These are phyloP conservation scores for Ceratopteris richardii DNA, from an alignment of 75 land plant genomes.

Conservation along the genomic window DNA sequence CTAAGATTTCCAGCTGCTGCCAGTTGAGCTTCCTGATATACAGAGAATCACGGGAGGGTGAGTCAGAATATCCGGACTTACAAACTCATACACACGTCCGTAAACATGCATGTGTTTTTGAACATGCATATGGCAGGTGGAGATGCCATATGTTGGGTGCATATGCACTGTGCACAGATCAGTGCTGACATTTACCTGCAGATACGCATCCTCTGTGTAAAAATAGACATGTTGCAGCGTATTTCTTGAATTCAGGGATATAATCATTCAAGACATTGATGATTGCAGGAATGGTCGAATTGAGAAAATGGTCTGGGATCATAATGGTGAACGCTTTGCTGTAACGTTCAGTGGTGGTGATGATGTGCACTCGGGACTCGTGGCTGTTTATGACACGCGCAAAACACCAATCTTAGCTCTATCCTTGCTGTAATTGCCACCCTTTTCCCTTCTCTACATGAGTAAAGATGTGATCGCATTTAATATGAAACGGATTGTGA, in stretches of 20 bases:
- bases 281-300: conserved; percentile 34
- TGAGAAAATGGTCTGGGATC: conserved; percentile 97
- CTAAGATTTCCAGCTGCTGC: conserved; percentile 78
- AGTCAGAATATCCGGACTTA: no score
- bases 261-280: no score
- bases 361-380: conserved; percentile 54
- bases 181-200: no score
- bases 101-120: no score
- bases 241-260: no score
- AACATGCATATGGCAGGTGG: no score
- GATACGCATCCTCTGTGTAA: no score
- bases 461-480: background rate
- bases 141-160: no score
- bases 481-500: background rate
- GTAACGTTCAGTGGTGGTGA: conserved; percentile 67
- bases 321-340: conserved; percentile 83
- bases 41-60: conserved; percentile 64
- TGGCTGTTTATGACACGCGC: conserved; percentile 77
- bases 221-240: no score
- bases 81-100: no score
- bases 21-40: conserved; percentile 79
- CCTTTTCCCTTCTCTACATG: background rate
- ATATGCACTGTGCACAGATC: no score
- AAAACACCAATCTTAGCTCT: conserved; percentile 63
- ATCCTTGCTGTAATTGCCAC: conserved; percentile 58